Evolutionary conservation across 1,284 basidiomycete genomes (phyloP).

Genomic region (Trichosporon sp.): DNA sequence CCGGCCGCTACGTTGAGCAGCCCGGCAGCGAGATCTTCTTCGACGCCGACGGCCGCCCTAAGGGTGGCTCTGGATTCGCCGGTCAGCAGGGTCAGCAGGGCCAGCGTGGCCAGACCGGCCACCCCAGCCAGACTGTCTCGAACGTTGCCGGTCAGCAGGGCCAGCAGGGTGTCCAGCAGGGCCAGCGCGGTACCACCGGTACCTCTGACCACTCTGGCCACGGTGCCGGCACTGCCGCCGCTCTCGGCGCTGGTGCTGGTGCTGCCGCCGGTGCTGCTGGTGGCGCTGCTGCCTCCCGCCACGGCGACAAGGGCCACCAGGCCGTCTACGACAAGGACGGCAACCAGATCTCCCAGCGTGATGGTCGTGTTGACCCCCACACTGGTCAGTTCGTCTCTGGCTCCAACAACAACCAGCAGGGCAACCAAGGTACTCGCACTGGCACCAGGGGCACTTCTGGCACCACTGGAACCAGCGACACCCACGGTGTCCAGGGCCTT

Average conservation of each 20-base stretch:
- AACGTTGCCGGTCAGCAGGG: not conserved
- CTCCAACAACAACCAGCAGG: not conserved
- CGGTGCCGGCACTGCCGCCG: slow-evolving; percentile 10
- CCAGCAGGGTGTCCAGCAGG: not conserved
- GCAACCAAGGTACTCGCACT: not conserved
- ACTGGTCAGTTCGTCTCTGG: slow-evolving; percentile 7
- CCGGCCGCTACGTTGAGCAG: slow-evolving; percentile 16
- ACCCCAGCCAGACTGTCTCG: not conserved
- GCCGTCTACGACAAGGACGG: slow-evolving; percentile 17
- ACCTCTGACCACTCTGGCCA: not conserved
- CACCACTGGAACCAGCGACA: too few species aligned
- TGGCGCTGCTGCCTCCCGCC: slow-evolving; percentile 8
- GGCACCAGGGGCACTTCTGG: too few species aligned
- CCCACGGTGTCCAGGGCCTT: too few species aligned
- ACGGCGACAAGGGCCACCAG: slow-evolving; percentile 18
- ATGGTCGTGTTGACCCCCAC: slow-evolving; percentile 14
- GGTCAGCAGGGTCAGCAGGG: not conserved
- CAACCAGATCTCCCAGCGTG: not conserved
- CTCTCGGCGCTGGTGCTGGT: slow-evolving; percentile 14
- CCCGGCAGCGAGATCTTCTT: slow-evolving; percentile 17
- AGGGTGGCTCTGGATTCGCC: slow-evolving; percentile 11
- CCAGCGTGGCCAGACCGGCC: not conserved
- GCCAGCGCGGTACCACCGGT: not conserved
- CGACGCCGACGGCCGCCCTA: slow-evolving; percentile 1
- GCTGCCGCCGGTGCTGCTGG: not conserved